These are phyloP conservation scores for Crucihimalaya himalaica DNA, from an alignment of 345 rosid species.

Conservation along the genomic window DNA sequence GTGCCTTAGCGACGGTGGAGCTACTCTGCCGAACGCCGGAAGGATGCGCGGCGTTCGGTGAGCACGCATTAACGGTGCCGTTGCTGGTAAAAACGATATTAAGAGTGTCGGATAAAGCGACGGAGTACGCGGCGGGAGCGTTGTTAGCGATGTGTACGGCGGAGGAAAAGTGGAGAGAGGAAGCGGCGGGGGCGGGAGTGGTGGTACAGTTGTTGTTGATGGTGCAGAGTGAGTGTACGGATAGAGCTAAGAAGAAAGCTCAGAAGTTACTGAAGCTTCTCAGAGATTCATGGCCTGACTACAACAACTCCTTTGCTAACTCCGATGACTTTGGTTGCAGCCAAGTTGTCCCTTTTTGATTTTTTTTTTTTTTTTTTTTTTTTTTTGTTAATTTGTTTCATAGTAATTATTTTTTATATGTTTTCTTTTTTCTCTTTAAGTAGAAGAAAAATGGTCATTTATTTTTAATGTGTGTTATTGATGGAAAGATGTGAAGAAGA, in stretches of 20 bases:
- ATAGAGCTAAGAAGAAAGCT: conserved; percentile 88
- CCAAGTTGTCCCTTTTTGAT: conserved; percentile 77
- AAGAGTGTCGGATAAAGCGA: conserved; percentile 82
- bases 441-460: conserved; percentile 23
- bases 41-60: conserved; percentile 66
- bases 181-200: conserved; percentile 88
- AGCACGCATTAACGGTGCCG: conserved; percentile 77
- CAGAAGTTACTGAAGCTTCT: conserved; percentile 81
- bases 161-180: conserved; percentile 61
- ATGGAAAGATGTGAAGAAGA: conserved; percentile 17
- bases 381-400: background rate
- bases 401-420: conserved; percentile 26
- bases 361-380: background rate
- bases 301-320: conserved; percentile 48
- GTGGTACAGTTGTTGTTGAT: conserved; percentile 72
- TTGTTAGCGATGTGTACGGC: conserved; percentile 67
- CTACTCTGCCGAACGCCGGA: conserved; percentile 68
- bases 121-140: conserved; percentile 95
- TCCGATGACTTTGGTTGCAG: conserved; percentile 77
- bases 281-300: conserved; percentile 81
- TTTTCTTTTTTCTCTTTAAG: conserved; percentile 2
- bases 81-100: conserved; percentile 68
- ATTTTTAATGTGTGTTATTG: background rate
- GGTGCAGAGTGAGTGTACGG: conserved; percentile 97
- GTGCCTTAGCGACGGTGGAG: conserved; percentile 83